A percentile compares a stretch with the other conserved stretches of the same genome.
Evolutionary conservation across 2,329 filamentous ascomycete species (phyloP).

Genomic region (Ceratocystis colombiana): DNA sequence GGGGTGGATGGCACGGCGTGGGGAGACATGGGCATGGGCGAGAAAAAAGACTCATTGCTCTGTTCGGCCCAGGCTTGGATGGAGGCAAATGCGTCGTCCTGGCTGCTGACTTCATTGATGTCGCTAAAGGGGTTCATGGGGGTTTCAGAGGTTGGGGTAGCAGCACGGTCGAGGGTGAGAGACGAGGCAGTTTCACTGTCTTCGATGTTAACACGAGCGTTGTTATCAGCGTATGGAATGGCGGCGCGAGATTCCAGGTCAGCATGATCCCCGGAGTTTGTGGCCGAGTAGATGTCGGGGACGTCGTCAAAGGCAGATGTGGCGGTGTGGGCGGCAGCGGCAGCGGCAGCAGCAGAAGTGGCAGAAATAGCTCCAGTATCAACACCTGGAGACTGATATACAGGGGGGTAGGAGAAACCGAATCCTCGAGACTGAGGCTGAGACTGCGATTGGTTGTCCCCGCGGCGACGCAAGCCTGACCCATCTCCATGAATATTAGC

Average conservation of each 20-base stretch:
- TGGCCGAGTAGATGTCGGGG: conserved; percentile 50
- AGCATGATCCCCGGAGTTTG: conserved; percentile 28
- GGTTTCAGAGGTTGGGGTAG: conserved; percentile 20
- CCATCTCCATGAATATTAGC: conserved; percentile 39
- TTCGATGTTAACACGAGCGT: conserved; percentile 27
- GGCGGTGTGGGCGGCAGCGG: conserved; percentile 32
- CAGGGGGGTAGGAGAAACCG: conserved; percentile 28
- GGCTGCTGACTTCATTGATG: conserved; percentile 22
- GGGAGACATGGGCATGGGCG: conserved; percentile 47
- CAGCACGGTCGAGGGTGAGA: conserved; percentile 4
- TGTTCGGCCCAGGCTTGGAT: conserved; percentile 56
- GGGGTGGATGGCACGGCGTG: conserved; percentile 27
- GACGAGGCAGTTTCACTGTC: conserved; percentile 19
- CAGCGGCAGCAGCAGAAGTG: neutral
- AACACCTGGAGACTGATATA: conserved; percentile 27
- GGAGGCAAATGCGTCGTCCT: conserved; percentile 44
- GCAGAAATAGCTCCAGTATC: conserved; percentile 3
- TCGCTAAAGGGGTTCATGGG: conserved; percentile 23
- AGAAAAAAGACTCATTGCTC: conserved; percentile 48
- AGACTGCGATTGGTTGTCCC: conserved; percentile 31
- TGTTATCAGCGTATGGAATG: conserved; percentile 30
- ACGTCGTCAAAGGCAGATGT: conserved; percentile 38
- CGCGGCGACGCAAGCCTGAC: conserved; percentile 38
- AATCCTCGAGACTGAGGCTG: conserved; percentile 7
- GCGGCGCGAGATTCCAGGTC: neutral